Percentiles rank a stretch among this genome's conserved stretches.
Conservation (phyloP, 805 yeast genomes). For the Metschnikowia vanudenii region DNA sequence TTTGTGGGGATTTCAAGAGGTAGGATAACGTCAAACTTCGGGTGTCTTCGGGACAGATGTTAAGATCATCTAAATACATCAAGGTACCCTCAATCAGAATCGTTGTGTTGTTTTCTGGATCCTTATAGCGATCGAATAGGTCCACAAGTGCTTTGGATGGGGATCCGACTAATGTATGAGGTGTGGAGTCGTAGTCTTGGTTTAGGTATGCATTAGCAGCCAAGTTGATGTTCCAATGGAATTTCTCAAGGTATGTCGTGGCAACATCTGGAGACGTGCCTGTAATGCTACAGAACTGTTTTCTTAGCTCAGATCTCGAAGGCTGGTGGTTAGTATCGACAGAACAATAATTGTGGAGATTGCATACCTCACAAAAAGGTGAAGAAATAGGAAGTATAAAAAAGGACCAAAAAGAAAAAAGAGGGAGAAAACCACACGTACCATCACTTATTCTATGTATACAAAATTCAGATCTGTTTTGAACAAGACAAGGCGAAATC, state of each 20-base stretch:
- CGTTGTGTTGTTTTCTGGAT: constrained; percentile 27
- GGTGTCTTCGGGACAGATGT: constrained; percentile 71
- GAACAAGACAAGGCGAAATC: not conserved
- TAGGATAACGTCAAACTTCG: constrained; percentile 69
- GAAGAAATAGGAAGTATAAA: not conserved
- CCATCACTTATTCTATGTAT: not conserved
- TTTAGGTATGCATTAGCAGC: constrained; percentile 34
- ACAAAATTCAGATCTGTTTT: not conserved
- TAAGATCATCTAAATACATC: constrained; percentile 61
- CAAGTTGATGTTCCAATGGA: constrained; percentile 28
- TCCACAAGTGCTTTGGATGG: constrained; percentile 20
- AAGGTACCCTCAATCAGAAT: constrained; percentile 83
- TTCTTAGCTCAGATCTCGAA: constrained; percentile 19
- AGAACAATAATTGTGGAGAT: not conserved
- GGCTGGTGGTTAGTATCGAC: constrained; percentile 12
- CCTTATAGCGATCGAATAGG: constrained; percentile 36
- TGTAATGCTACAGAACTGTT: constrained; percentile 42
- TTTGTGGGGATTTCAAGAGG: constrained; percentile 61
- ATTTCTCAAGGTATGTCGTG: constrained; percentile 31
- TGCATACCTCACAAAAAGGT: no score
- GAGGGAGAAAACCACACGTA: not conserved
- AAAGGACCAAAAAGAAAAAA: not conserved
- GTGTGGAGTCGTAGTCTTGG: constrained; percentile 11
- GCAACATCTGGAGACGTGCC: constrained; percentile 36
- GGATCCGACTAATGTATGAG: not conserved